phyloP scores from a whole-genome alignment of 192 early-diverging fungal genomes.

The Backusella sp. region DNA sequence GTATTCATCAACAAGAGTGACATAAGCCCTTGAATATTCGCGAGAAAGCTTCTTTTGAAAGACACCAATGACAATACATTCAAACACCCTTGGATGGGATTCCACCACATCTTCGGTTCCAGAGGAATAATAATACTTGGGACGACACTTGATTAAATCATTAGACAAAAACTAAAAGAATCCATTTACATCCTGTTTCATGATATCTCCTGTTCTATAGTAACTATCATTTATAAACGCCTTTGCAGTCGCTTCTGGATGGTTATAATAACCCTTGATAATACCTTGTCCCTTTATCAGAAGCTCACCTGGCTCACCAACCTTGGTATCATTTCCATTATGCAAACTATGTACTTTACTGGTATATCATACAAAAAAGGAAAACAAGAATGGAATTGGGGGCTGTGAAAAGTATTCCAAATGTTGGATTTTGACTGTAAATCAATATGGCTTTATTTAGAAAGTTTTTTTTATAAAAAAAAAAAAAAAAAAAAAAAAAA shows the following conservation, averaged over 20 bases:
- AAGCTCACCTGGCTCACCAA: constrained; percentile 67
- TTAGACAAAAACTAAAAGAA: constrained; percentile 80
- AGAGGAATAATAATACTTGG: constrained; percentile 70
- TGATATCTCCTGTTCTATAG: constrained; percentile 86
- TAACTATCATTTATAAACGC: constrained; percentile 62
- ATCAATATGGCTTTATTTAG: too few species aligned
- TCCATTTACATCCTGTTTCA: constrained; percentile 70
- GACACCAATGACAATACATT: constrained; percentile 14
- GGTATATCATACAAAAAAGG: too few species aligned
- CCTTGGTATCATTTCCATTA: constrained; percentile 21
- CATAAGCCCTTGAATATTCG: background rate
- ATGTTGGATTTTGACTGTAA: too few species aligned
- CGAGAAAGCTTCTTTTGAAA: background rate
- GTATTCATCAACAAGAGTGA: background rate
- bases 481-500: too few species aligned
- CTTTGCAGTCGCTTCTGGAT: constrained; percentile 56
- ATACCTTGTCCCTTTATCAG: constrained; percentile 77
- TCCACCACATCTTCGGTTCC: constrained; percentile 75
- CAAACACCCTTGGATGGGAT: constrained; percentile 61
- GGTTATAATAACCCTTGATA: constrained; percentile 71
- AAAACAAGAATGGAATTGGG: too few species aligned
- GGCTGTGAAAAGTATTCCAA: too few species aligned
- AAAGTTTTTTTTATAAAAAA: too few species aligned
- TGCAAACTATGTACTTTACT: too few species aligned
- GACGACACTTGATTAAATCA: constrained; percentile 82